These are phyloP conservation scores for Suhomyces faveliae DNA, from an alignment of 805 yeast species.

Conservation along the genomic window DNA sequence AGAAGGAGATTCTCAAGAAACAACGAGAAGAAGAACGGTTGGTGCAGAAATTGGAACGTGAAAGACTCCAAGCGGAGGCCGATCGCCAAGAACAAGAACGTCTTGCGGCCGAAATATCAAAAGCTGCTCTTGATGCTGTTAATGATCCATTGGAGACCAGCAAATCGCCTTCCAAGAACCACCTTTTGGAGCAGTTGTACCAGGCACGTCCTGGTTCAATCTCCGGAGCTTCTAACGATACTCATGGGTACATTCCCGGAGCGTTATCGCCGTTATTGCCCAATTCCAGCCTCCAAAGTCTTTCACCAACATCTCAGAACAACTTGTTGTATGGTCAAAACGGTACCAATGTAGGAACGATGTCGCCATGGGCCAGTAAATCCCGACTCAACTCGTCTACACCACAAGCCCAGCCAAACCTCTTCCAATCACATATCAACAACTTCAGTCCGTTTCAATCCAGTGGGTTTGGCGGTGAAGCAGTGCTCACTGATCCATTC, in stretches of 20 bases:
- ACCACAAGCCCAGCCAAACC: neutral
- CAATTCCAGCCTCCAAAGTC: neutral
- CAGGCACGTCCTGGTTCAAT: constrained; percentile 29
- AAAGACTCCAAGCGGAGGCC: constrained; percentile 7
- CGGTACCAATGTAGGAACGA: neutral
- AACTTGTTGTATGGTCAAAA: constrained; percentile 6
- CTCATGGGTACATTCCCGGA: constrained; percentile 2
- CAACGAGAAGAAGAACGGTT: constrained; percentile 13
- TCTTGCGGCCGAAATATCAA: constrained; percentile 4
- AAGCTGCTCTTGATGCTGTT: neutral
- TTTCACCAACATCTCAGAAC: constrained; percentile 10
- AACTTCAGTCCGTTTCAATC: constrained; percentile 20
- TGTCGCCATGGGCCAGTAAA: constrained; percentile 14
- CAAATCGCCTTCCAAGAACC: constrained; percentile 18
- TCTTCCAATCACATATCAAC: constrained; percentile 7
- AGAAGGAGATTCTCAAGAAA: constrained; percentile 14
- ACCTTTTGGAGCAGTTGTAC: constrained; percentile 33
- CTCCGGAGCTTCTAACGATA: neutral
- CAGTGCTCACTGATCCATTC: constrained; percentile 1
- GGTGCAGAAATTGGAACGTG: constrained; percentile 9
- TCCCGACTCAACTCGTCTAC: constrained; percentile 11
- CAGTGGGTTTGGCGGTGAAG: constrained; percentile 2
- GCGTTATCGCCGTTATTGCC: neutral
- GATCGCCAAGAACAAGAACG: constrained; percentile 7
- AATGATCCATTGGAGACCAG: neutral